These are phyloP conservation scores for Cadophora sp. DNA, from an alignment of 2,329 filamentous ascomycete genomes.

Conservation along the genomic window DNA sequence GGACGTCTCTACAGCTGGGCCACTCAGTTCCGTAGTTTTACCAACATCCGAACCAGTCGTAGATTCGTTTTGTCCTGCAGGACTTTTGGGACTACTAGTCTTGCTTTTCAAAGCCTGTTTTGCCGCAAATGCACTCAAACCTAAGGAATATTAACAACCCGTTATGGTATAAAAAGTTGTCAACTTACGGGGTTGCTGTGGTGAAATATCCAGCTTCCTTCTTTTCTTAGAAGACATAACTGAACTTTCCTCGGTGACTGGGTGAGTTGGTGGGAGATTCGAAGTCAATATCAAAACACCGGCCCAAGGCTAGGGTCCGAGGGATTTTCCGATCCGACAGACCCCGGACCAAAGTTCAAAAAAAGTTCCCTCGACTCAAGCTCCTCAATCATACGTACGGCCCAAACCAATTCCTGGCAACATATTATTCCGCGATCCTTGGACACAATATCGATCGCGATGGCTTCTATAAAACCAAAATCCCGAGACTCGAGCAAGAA, in stretches of 20 bases:
- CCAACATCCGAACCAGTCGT: not conserved
- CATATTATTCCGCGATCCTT: conserved; percentile 4
- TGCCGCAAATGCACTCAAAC: conserved; percentile 43
- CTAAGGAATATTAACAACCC: conserved; percentile 35
- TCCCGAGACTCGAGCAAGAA: conserved; percentile 30
- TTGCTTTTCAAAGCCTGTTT: conserved; percentile 36
- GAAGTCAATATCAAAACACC: not conserved
- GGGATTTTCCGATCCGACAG: conserved; percentile 28
- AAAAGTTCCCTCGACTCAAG: conserved; percentile 28
- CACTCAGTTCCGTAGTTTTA: not conserved
- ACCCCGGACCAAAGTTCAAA: not conserved
- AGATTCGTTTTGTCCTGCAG: not conserved
- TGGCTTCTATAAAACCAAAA: conserved; percentile 31
- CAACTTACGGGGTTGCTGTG: conserved; percentile 46
- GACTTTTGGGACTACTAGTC: conserved; percentile 12
- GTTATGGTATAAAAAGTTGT: not conserved
- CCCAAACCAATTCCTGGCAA: not conserved
- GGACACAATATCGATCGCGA: conserved; percentile 4
- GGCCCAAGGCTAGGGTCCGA: conserved; percentile 5
- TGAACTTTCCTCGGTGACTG: not conserved
- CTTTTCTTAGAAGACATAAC: conserved; percentile 47
- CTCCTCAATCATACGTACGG: conserved; percentile 1
- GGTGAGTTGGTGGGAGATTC: not conserved
- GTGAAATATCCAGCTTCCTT: conserved; percentile 50
- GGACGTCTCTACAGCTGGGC: not conserved